Conservation (phyloP, 1,284 basidiomycete species). For the Albatrellus sp. region DNA sequence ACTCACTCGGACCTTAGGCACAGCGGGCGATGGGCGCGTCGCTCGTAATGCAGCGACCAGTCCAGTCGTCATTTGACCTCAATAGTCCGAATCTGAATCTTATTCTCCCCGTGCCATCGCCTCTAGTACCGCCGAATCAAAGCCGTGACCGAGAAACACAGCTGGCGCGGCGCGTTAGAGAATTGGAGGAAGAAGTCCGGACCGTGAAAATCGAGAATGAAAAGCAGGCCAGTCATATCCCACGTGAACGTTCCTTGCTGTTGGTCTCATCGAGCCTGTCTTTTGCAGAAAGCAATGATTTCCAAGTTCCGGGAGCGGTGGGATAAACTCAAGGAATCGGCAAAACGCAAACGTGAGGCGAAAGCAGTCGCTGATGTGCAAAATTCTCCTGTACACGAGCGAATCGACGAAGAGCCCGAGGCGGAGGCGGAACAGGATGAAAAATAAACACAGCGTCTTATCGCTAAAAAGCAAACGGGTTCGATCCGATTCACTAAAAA, state of each 20-base stretch:
- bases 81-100: conserved; percentile 38
- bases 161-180: conserved; percentile 52
- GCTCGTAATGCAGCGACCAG: conserved; percentile 32
- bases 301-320: conserved; percentile 76
- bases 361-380: conserved; percentile 46
- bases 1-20: conserved; percentile 31
- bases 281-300: conserved; percentile 64
- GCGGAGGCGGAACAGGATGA: conserved; percentile 37
- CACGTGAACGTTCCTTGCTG: background rate
- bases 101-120: conserved; percentile 27
- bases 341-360: conserved; percentile 76
- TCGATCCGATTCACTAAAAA: background rate
- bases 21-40: conserved; percentile 67
- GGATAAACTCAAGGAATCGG: conserved; percentile 80
- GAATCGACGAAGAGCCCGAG: conserved; percentile 70
- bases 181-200: conserved; percentile 71
- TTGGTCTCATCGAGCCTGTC: conserved; percentile 9
- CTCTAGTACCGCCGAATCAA: conserved; percentile 35
- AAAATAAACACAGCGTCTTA: conserved; percentile 2
- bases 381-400: conserved; percentile 38
- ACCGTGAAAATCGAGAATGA: conserved; percentile 60
- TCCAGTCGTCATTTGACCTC: conserved; percentile 29
- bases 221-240: conserved; percentile 50
- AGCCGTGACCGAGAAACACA: conserved; percentile 53
- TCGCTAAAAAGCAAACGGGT: too few relatives aligned